Percentiles rank a stretch among this genome's conserved stretches.
phyloP scores from a whole-genome alignment of 106 monocot species.

The Chionographis japonica region DNA sequence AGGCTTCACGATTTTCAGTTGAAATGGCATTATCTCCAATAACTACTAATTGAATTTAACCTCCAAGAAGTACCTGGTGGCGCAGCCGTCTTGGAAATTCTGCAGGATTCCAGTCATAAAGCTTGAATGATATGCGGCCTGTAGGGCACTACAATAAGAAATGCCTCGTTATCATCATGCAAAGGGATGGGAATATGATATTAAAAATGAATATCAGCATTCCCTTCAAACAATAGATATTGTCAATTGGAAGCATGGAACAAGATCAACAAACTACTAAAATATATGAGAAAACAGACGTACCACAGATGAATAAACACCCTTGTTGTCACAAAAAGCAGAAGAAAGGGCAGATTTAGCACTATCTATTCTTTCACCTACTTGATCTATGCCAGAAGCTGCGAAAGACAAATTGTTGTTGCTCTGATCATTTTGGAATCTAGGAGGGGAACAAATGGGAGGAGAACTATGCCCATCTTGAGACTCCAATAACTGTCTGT shows the following conservation, averaged over 20 bases:
- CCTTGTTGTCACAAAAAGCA: conserved; percentile 54
- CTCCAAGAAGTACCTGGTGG: conserved; percentile 62
- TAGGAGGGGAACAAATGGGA: conserved; percentile 24
- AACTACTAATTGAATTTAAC: conserved; percentile 12
- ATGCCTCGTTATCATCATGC: conserved; percentile 9
- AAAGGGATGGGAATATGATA: neutral
- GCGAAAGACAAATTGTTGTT: conserved; percentile 29
- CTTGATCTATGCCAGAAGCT: conserved; percentile 41
- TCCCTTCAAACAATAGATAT: no score
- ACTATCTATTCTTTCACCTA: conserved; percentile 49
- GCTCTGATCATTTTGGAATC: conserved; percentile 32
- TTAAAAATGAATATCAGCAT: neutral
- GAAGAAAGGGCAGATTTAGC: conserved; percentile 51
- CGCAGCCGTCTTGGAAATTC: conserved; percentile 89
- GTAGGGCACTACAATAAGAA: conserved; percentile 82
- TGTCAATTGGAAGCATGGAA: neutral
- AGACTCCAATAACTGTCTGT: conserved; percentile 40
- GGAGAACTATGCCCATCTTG: conserved; percentile 52
- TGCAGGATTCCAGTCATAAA: conserved; percentile 99
- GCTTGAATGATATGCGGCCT: conserved; percentile 95
- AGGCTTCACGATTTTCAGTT: neutral
- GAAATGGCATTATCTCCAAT: neutral
- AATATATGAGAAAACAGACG: conserved; percentile 3
- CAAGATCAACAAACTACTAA: neutral
- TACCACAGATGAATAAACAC: conserved; percentile 74